Evolutionary conservation across 2,329 filamentous ascomycete species (phyloP), one percentile per base, ranked within the genome.

Genomic region (Trichoderma pleuroti): DNA sequence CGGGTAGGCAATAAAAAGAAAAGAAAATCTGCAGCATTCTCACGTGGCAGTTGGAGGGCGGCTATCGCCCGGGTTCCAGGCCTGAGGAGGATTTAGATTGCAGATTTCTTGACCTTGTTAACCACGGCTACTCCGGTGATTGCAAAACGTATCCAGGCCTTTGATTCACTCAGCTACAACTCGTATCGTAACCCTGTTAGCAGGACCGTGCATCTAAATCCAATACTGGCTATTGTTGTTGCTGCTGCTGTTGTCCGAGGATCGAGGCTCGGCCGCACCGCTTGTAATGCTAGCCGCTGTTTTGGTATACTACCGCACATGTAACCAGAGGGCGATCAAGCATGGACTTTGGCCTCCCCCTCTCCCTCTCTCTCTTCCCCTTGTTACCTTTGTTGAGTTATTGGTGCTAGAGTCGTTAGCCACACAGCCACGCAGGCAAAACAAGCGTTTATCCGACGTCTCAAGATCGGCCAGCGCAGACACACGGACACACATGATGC

Each of bases 1-100:
- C 34, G 49, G 49, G 21, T 5, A 39, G 49, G 63, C 63, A 66
- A 39, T 28, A 24, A 56, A 39, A 36, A 66, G 24, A 56, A 56
- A 30, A 30, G 26, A 59, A 59, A 59, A 49, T 57, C 49, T 56
- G 32, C 63, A 56, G 63, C 34, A 32, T 36, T 42, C 42, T 68
- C 66, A 68, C 66, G 66, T 68, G 66, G 66, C 56, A 61, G 24
- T 61, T 32, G 66, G 63, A 30, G 21, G 56, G 39, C 30, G 66
- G 66, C 56, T 52, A 28, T 30, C 54, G 39, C 36, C 24, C 36
- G 9, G 9, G 18, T 3, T 10, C 49, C 65, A 18, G n/a, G 64
- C 26, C 64, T 26, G 9, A 46, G 24, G 18, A 46, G 52, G 54
- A 30, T 32, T 34, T 30, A 26, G 24, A 32, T 26, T 28, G 56